phyloP scores from a whole-genome alignment of 257 asterid species.

The Solanum chilense region DNA sequence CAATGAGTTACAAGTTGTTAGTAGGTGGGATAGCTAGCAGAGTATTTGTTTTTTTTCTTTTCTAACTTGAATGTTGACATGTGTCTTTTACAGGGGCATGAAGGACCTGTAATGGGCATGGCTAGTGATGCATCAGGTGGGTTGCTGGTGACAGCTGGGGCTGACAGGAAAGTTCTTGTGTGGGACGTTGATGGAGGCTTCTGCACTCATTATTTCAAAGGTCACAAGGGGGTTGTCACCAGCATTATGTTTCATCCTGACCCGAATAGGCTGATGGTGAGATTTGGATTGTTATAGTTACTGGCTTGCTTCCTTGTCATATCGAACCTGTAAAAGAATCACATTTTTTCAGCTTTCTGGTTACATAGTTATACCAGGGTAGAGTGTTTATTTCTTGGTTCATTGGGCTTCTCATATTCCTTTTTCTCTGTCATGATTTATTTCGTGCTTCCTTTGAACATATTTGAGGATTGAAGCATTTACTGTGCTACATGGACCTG shows the following conservation, averaged over 20 bases:
- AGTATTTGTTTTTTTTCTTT: background rate
- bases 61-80: background rate
- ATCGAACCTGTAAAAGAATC: background rate
- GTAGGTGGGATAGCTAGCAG: background rate
- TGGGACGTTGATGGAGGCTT: slow-evolving; percentile 98
- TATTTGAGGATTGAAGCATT: background rate
- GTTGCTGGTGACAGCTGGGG: slow-evolving; percentile 91
- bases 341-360: background rate
- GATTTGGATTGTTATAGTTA: slow-evolving; percentile 13
- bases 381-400: background rate
- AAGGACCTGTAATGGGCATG: slow-evolving; percentile 94
- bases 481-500: background rate
- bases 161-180: slow-evolving; percentile 88
- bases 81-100: slow-evolving; percentile 55
- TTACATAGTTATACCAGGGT: background rate
- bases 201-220: slow-evolving; percentile 90
- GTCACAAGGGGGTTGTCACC: slow-evolving; percentile 92
- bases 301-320: background rate
- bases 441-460: background rate
- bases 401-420: background rate
- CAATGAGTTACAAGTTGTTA: background rate
- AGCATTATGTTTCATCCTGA: slow-evolving; percentile 73
- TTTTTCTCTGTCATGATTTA: background rate
- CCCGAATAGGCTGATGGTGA: slow-evolving; percentile 63
- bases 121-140: slow-evolving; percentile 95